Evolutionary conservation across 805 yeast species (phyloP).

Genomic region (Isabelozyma rhagii): DNA sequence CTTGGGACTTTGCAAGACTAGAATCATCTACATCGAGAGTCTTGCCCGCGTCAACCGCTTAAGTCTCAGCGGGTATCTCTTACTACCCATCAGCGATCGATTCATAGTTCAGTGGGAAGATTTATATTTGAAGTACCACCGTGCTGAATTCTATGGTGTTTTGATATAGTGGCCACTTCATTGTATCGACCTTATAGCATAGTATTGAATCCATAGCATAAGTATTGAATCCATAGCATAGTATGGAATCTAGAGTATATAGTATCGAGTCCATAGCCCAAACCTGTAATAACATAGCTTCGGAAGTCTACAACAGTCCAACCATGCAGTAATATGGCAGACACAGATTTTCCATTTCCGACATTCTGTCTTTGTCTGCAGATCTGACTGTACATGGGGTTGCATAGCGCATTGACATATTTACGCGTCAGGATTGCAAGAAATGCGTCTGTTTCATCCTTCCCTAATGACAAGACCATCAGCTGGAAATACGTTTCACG

Average conservation of each 20-base stretch:
- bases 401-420: background rate
- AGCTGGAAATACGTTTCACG: constrained; percentile 33
- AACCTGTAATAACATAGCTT: too few relatives aligned
- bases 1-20: constrained; percentile 45
- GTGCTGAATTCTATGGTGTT: constrained; percentile 77
- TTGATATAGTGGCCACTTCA: constrained; percentile 44
- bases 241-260: too few relatives aligned
- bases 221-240: too few relatives aligned
- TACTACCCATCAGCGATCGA: constrained; percentile 70
- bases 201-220: too few relatives aligned
- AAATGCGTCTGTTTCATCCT: too few relatives aligned
- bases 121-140: constrained; percentile 46
- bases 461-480: background rate
- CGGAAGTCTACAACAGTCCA: too few relatives aligned
- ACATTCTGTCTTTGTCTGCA: background rate
- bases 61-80: constrained; percentile 71
- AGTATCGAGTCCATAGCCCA: too few relatives aligned
- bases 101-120: constrained; percentile 89
- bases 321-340: too few relatives aligned
- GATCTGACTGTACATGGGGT: background rate
- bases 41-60: constrained; percentile 75
- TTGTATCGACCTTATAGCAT: too few relatives aligned
- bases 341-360: too few relatives aligned
- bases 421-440: background rate
- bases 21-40: constrained; percentile 79